Evolutionary conservation across 169 alveolate genomes (phyloP).

Genomic region (Plasmodium chabaudi): DNA sequence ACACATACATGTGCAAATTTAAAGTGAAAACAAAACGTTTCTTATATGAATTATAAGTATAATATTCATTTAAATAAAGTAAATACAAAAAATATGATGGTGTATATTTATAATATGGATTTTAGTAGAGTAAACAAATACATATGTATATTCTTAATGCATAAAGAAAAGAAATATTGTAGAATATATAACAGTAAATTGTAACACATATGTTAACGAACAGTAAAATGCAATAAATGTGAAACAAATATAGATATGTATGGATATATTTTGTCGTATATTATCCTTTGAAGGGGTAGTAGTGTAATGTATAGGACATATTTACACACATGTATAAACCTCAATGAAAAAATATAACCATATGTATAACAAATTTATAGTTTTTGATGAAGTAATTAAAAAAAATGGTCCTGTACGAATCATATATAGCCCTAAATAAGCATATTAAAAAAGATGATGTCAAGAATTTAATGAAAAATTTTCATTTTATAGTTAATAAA

Average conservation of each 20-base stretch:
- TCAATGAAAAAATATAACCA: too few relatives aligned
- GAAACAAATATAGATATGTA: neutral
- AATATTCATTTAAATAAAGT: neutral
- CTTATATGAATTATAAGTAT: too few relatives aligned
- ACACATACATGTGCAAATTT: too few relatives aligned
- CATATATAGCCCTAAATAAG: slow-evolving; percentile 62
- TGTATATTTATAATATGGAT: neutral
- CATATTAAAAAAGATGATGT: slow-evolving; percentile 75
- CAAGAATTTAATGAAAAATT: slow-evolving; percentile 74
- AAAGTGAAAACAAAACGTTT: too few relatives aligned
- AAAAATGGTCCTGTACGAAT: slow-evolving; percentile 73
- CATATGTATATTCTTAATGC: too few relatives aligned
- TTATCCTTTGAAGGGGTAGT: neutral
- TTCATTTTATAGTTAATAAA: slow-evolving; percentile 60
- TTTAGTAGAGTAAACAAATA: neutral
- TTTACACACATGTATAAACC: neutral
- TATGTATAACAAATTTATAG: too few relatives aligned
- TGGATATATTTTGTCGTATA: neutral
- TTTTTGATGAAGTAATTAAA: neutral
- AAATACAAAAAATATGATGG: neutral
- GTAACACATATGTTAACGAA: too few relatives aligned
- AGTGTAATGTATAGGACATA: neutral
- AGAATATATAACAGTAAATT: neutral
- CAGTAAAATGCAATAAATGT: too few relatives aligned
- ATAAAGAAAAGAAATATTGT: neutral